A percentile compares a stretch with the other conserved stretches of the same genome.
Conservation (phyloP, 805 yeast species). For the Saturnispora mendoncae region DNA sequence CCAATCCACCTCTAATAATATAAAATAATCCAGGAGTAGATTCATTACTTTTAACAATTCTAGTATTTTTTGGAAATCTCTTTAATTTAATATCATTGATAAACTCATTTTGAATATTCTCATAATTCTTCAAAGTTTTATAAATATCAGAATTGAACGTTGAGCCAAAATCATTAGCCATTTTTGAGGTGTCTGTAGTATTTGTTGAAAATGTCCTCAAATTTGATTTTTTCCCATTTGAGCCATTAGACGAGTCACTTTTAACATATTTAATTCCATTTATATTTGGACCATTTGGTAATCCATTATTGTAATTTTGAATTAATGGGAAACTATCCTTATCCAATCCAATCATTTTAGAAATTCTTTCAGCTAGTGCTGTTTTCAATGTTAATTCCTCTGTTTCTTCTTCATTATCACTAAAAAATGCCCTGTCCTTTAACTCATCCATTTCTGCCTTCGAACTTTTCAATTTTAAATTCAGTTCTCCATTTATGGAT, state of each 20-base stretch:
- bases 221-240: slow-evolving; percentile 4
- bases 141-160: slow-evolving; percentile 15
- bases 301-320: background rate
- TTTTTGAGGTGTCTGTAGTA: slow-evolving; percentile 5
- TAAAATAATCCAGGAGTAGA: slow-evolving; percentile 69
- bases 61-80: slow-evolving; percentile 42
- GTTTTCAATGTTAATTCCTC: slow-evolving; percentile 56
- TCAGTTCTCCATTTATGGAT: slow-evolving; percentile 9
- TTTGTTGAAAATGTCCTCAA: slow-evolving; percentile 22
- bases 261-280: slow-evolving; percentile 12
- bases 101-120: slow-evolving; percentile 47
- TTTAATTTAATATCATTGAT: slow-evolving; percentile 51
- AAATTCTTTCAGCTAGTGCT: slow-evolving; percentile 64
- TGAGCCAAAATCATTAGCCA: slow-evolving; percentile 10
- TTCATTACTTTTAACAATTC: slow-evolving; percentile 54
- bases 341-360: slow-evolving; percentile 57
- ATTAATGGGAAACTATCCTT: slow-evolving; percentile 19
- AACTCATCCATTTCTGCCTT: slow-evolving; percentile 20
- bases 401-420: slow-evolving; percentile 42
- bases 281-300: slow-evolving; percentile 10
- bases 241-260: background rate
- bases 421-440: slow-evolving; percentile 35
- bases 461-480: slow-evolving; percentile 5
- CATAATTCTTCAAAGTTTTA: slow-evolving; percentile 32
- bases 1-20: slow-evolving; percentile 69